phyloP scores from a whole-genome alignment of 2,329 filamentous ascomycete species.

The Trichoderma guizhouense region DNA sequence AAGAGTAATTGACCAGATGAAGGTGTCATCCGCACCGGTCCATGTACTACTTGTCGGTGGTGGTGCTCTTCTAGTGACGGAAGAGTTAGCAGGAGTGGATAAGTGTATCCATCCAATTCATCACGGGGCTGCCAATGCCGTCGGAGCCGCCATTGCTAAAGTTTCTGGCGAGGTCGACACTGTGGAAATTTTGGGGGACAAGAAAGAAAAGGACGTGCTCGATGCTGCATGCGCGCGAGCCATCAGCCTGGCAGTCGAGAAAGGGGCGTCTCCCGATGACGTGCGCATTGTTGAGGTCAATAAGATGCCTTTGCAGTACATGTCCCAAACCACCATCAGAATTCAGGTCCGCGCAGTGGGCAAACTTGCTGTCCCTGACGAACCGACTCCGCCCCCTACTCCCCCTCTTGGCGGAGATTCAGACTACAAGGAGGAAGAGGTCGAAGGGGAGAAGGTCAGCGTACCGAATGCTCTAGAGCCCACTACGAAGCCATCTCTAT shows the following conservation, averaged over 20 bases:
- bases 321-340: conserved; percentile 34
- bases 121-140: conserved; percentile 56
- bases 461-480: conserved; percentile 30
- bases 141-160: conserved; percentile 58
- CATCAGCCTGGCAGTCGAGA: conserved; percentile 30
- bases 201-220: conserved; percentile 36
- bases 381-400: conserved; percentile 25
- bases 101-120: conserved; percentile 50
- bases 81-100: conserved; percentile 46
- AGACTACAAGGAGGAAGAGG: conserved; percentile 14
- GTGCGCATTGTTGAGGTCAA: conserved; percentile 46
- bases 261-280: conserved; percentile 31
- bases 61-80: conserved; percentile 50
- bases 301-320: conserved; percentile 39
- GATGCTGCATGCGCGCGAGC: conserved; percentile 38
- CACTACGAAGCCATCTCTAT: conserved; percentile 31
- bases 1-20: conserved; percentile 52
- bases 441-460: conserved; percentile 27
- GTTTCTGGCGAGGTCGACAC: conserved; percentile 52
- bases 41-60: conserved; percentile 56
- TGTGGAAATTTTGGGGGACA: conserved; percentile 45
- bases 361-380: conserved; percentile 30
- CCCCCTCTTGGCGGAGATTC: conserved; percentile 14
- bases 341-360: conserved; percentile 36
- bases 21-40: conserved; percentile 50